Evolutionary conservation across 1,139 yeast genomes (phyloP).

Genomic region (Suhomyces bribrorum): DNA sequence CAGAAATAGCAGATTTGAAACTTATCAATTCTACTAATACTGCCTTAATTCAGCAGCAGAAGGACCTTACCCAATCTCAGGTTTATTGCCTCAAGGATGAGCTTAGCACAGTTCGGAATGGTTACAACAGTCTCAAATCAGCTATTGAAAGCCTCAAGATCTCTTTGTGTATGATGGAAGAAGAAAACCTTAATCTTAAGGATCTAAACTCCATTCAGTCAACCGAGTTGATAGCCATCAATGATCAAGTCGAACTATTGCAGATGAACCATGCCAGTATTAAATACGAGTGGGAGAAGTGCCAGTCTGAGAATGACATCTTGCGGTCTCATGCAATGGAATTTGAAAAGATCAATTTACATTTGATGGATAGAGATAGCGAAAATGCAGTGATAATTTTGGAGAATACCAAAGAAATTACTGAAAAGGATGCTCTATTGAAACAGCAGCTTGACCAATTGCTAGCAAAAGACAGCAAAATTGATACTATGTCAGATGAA

Average conservation of each 20-base stretch:
- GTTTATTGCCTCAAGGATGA: conserved; percentile 19
- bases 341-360: conserved; percentile 10
- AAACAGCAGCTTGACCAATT: too few relatives aligned
- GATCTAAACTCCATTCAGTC: conserved; percentile 14
- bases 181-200: conserved; percentile 14
- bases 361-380: conserved; percentile 13
- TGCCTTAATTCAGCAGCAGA: conserved; percentile 13
- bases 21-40: conserved; percentile 10
- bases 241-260: conserved; percentile 14
- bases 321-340: conserved; percentile 7
- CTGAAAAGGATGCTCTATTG: conserved; percentile 12
- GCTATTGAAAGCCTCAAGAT: conserved; percentile 16
- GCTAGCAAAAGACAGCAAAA: neutral
- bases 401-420: conserved; percentile 15
- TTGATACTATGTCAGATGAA: neutral
- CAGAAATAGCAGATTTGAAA: conserved; percentile 7
- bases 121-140: conserved; percentile 15
- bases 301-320: conserved; percentile 6
- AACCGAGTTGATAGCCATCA: conserved; percentile 13
- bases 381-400: conserved; percentile 16
- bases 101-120: conserved; percentile 15
- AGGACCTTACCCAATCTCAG: conserved; percentile 12
- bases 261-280: conserved; percentile 14
- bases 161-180: conserved; percentile 10
- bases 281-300: conserved; percentile 10